These are phyloP conservation scores for Lepidium didymum DNA, from an alignment of 345 rosid species.

Conservation along the genomic window DNA sequence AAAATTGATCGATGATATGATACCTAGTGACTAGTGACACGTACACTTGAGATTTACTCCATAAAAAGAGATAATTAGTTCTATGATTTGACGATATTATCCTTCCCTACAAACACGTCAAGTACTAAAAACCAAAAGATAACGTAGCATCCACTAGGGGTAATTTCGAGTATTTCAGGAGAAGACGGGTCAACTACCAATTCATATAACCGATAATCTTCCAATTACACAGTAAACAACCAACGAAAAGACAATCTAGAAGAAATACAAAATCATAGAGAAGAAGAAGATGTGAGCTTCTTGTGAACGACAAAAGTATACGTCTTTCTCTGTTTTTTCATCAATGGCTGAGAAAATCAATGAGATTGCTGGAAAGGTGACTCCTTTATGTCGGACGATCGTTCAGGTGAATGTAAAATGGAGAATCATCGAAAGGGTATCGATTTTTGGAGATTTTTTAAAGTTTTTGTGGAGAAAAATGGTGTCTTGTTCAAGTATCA, in stretches of 20 bases:
- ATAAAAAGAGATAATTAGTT: neutral
- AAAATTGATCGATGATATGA: neutral
- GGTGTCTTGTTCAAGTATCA: conserved; percentile 51
- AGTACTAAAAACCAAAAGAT: neutral
- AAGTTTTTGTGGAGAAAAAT: conserved; percentile 71
- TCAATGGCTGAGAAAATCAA: conserved; percentile 34
- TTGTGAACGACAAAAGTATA: neutral
- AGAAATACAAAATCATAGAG: neutral
- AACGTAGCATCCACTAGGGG: neutral
- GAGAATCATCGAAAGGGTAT: conserved; percentile 49
- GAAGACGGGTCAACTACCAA: conserved; percentile 22
- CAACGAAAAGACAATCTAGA: neutral
- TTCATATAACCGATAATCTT: conserved; percentile 15
- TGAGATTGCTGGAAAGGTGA: conserved; percentile 44
- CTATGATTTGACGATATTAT: neutral
- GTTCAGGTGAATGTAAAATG: conserved; percentile 48
- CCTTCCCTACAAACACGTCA: neutral
- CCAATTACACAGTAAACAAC: conserved; percentile 19
- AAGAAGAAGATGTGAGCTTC: conserved; percentile 9
- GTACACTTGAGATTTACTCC: conserved; percentile 25
- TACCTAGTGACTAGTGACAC: conserved; percentile 3
- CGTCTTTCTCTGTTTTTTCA: conserved; percentile 8
- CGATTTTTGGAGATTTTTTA: conserved; percentile 55
- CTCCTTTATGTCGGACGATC: conserved; percentile 44
- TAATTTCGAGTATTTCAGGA: neutral